Evolutionary conservation across 208 protist species (phyloP).

Genomic region (Leishmania tarentolae): DNA sequence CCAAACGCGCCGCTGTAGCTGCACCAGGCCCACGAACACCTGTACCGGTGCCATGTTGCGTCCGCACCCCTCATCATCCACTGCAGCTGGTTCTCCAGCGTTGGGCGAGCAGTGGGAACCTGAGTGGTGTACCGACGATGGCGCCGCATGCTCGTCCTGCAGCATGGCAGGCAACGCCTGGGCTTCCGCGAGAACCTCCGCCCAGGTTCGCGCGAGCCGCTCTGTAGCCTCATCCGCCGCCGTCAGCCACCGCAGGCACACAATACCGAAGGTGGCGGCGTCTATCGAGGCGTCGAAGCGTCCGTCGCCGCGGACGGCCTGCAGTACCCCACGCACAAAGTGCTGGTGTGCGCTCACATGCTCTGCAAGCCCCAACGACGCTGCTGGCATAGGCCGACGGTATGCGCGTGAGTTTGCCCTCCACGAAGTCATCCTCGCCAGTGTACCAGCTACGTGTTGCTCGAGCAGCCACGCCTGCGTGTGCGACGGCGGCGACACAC

Average conservation of each 20-base stretch:
- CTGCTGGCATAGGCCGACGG: neutral
- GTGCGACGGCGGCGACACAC: slow-evolving; percentile 22
- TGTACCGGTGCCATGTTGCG: slow-evolving; percentile 3
- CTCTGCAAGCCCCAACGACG: slow-evolving; percentile 1
- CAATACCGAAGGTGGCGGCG: slow-evolving; percentile 49
- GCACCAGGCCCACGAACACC: slow-evolving; percentile 38
- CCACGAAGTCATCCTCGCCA: neutral
- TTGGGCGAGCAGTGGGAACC: neutral
- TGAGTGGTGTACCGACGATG: neutral
- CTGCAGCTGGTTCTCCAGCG: neutral
- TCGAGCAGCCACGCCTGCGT: slow-evolving; percentile 9
- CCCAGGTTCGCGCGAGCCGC: slow-evolving; percentile 28
- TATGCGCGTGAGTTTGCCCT: neutral
- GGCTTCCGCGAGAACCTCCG: neutral
- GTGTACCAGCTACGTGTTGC: neutral
- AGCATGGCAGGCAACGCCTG: neutral
- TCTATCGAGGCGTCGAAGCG: slow-evolving; percentile 67
- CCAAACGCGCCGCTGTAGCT: slow-evolving; percentile 47
- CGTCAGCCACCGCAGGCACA: slow-evolving; percentile 66
- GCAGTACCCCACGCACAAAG: slow-evolving; percentile 26
- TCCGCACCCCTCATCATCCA: neutral
- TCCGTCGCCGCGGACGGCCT: slow-evolving; percentile 55
- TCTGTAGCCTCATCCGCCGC: slow-evolving; percentile 59
- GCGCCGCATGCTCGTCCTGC: neutral
- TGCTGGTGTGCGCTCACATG: slow-evolving; percentile 19